Evolutionary conservation across 441 rosid genomes (phyloP).

Genomic region (Daphne laureola): DNA sequence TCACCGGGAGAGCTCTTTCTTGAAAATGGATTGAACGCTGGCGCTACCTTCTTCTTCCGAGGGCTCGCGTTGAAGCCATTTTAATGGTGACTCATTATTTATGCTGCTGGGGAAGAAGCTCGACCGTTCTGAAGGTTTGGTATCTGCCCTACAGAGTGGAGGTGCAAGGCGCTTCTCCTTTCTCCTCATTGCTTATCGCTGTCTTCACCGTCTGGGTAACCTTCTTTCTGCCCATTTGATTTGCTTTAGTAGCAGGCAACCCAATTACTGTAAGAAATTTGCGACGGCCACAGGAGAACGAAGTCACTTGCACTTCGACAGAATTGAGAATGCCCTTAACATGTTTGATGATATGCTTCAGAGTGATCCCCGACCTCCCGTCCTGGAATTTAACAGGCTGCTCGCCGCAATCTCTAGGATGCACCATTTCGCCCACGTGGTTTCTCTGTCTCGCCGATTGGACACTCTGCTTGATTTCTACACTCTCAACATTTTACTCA

Average conservation of each 20-base stretch:
- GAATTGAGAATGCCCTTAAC: slow-evolving; percentile 13
- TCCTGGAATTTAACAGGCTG: slow-evolving; percentile 7
- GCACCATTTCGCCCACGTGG: slow-evolving; percentile 6
- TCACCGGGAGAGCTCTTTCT: too few species aligned
- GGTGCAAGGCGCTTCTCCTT: too few species aligned
- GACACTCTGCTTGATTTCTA: slow-evolving; percentile 7
- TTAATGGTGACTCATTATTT: slow-evolving; percentile 18
- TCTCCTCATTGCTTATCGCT: too few species aligned
- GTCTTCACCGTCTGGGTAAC: too few species aligned
- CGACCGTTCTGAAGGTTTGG: too few species aligned
- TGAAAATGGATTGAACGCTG: not conserved
- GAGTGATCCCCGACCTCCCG: slow-evolving; percentile 6
- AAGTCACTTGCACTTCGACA: not conserved
- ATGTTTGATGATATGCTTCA: slow-evolving; percentile 6
- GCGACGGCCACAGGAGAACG: not conserved
- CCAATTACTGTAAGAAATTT: not conserved
- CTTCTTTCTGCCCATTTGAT: too few species aligned
- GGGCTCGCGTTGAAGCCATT: slow-evolving; percentile 27
- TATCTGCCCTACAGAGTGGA: too few species aligned
- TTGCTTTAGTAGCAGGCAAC: too few species aligned
- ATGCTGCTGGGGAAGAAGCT: too few species aligned
- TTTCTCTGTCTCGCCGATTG: slow-evolving; percentile 10
- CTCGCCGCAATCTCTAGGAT: slow-evolving; percentile 5
- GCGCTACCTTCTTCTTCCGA: slow-evolving; percentile 23
- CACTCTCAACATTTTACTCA: slow-evolving; percentile 11